Percentiles rank a stretch among this genome's conserved stretches.
These are phyloP conservation scores for Fusarium palustre DNA, from an alignment of 2,329 filamentous ascomycete genomes.

Conservation along the genomic window DNA sequence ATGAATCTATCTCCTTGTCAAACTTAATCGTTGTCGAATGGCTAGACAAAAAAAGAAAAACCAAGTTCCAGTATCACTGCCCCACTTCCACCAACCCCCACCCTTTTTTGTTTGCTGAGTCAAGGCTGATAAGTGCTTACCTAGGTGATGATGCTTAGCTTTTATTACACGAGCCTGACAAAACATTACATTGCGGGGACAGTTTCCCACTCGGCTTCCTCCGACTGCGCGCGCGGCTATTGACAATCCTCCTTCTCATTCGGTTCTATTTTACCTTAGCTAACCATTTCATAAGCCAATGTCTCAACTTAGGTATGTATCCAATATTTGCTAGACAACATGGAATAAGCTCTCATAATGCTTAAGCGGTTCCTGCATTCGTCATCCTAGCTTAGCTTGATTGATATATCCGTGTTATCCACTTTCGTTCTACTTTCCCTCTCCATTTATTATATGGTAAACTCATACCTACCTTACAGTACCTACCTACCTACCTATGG, in stretches of 20 bases:
- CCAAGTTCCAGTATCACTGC: not conserved
- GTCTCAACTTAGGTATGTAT: not conserved
- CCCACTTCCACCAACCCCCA: conserved; percentile 23
- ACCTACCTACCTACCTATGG: not conserved
- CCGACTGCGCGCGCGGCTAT: conserved; percentile 39
- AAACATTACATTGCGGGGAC: conserved; percentile 42
- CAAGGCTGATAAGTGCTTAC: conserved; percentile 36
- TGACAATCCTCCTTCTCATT: conserved; percentile 10
- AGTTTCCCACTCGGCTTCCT: not conserved
- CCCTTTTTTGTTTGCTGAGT: conserved; percentile 32
- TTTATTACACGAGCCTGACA: conserved; percentile 51
- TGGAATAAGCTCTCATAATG: not conserved
- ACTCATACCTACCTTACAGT: not conserved
- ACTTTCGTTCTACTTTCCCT: conserved; percentile 7
- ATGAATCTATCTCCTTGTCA: not conserved
- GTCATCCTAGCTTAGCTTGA: not conserved
- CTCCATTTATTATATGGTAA: not conserved
- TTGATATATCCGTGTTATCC: conserved; percentile 20
- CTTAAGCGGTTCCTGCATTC: conserved; percentile 1
- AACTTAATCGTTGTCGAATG: not conserved
- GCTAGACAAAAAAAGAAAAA: not conserved
- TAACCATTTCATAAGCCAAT: conserved; percentile 42
- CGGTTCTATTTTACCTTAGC: conserved; percentile 40
- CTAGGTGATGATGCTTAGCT: conserved; percentile 25
- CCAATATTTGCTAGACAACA: not conserved